These are phyloP conservation scores for Antitrichia curtipendula DNA, from an alignment of 225 moss, liverwort and hornwort genomes.

Conservation along the genomic window DNA sequence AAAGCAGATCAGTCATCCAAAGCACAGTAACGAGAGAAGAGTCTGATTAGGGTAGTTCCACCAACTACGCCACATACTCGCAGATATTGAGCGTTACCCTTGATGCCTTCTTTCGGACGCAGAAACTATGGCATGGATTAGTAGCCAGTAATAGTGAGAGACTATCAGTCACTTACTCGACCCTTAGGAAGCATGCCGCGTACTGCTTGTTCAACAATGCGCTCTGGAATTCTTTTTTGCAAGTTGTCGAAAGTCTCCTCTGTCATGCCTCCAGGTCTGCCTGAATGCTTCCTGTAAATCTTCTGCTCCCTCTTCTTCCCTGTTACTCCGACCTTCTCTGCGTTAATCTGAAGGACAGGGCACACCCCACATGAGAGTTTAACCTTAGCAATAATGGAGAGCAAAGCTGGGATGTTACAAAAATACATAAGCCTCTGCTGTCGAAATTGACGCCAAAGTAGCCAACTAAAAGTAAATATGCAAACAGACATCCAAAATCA, in stretches of 20 bases:
- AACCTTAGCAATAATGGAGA: background rate
- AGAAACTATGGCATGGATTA: background rate
- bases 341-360: slow-evolving; percentile 41
- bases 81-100: background rate
- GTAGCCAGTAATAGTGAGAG: background rate
- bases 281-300: slow-evolving; percentile 74
- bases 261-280: slow-evolving; percentile 77
- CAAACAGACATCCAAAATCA: background rate
- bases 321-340: slow-evolving; percentile 79
- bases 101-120: background rate
- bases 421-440: background rate
- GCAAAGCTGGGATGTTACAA: background rate
- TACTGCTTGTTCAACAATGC: slow-evolving; percentile 68
- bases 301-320: slow-evolving; percentile 71
- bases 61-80: background rate
- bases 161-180: slow-evolving; percentile 2
- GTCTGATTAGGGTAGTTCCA: background rate
- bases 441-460: background rate
- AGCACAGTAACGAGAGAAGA: background rate
- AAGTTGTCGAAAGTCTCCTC: slow-evolving; percentile 55
- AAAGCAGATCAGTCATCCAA: background rate
- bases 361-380: background rate
- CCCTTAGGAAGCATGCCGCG: slow-evolving; percentile 90
- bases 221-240: slow-evolving; percentile 71
- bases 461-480: background rate